These are phyloP conservation scores for Vicia sativa DNA, from an alignment of 306 rosid species.

Conservation along the genomic window DNA sequence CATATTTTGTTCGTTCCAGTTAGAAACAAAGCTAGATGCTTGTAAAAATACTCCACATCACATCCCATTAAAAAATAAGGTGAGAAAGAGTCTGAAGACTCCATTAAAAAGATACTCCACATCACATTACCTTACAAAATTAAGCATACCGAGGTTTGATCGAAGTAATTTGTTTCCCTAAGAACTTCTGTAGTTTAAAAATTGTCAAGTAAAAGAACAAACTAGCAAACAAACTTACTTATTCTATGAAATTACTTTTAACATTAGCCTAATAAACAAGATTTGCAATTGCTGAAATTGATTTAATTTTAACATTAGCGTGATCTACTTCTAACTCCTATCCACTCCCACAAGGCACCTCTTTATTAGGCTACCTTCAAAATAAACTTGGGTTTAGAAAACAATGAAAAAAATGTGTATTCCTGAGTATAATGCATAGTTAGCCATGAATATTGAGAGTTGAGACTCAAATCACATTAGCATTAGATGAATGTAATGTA, in stretches of 20 bases:
- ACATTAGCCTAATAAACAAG: no score
- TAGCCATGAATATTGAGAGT: background rate
- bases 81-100: background rate
- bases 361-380: slow-evolving; percentile 5
- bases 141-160: slow-evolving; percentile 5
- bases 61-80: no score
- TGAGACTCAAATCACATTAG: slow-evolving; percentile 31
- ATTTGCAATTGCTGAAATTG: no score
- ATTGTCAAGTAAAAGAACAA: slow-evolving; percentile 7
- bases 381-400: slow-evolving; percentile 17
- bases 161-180: background rate
- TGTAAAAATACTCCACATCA: background rate
- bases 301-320: no score
- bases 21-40: background rate
- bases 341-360: slow-evolving; percentile 26
- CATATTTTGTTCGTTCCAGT: background rate
- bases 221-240: background rate
- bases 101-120: background rate
- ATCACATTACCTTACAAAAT: background rate
- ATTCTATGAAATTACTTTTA: no score
- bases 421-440: background rate
- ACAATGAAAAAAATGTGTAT: background rate
- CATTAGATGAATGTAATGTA: slow-evolving; percentile 4
- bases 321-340: slow-evolving; percentile 7
- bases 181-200: background rate